A percentile compares a stretch with the other conserved stretches of the same genome.
Conservation (phyloP, 768 basidiomycete species). For the Leccinum ochraceum region DNA sequence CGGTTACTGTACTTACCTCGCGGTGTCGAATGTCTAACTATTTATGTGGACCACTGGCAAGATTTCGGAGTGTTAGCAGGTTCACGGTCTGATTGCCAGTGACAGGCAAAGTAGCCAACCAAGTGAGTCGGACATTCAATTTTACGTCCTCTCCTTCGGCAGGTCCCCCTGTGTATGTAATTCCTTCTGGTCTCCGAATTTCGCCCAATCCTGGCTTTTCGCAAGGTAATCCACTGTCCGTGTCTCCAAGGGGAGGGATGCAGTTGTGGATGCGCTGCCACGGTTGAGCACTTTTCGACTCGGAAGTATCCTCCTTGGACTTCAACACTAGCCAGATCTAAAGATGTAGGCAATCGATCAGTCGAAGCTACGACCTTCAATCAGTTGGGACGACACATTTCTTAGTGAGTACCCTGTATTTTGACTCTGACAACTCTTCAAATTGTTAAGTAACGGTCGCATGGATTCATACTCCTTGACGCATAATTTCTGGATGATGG, state of each 20-base stretch:
- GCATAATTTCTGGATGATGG: not conserved
- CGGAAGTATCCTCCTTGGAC: not conserved
- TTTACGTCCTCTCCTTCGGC: too few relatives aligned
- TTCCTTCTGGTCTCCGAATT: not conserved
- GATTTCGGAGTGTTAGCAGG: too few relatives aligned
- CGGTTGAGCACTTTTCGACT: not conserved
- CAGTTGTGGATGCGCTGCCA: not conserved
- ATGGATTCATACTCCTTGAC: not conserved
- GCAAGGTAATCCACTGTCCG: not conserved
- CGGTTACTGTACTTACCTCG: too few relatives aligned
- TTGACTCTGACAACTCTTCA: not conserved
- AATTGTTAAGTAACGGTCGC: not conserved
- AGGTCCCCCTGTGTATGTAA: not conserved
- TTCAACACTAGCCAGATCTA: not conserved
- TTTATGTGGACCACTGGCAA: conserved; percentile 18
- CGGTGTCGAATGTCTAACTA: too few relatives aligned
- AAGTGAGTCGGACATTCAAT: not conserved
- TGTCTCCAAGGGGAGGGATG: too few relatives aligned
- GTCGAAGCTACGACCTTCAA: not conserved
- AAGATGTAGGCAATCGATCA: not conserved
- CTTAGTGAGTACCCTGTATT: not conserved
- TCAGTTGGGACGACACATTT: not conserved
- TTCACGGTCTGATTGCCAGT: too few relatives aligned
- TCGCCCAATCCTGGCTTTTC: not conserved
- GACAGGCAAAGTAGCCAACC: too few relatives aligned